Evolutionary conservation across 768 basidiomycete genomes (phyloP).

Genomic region (Leccinum subtestaceum): DNA sequence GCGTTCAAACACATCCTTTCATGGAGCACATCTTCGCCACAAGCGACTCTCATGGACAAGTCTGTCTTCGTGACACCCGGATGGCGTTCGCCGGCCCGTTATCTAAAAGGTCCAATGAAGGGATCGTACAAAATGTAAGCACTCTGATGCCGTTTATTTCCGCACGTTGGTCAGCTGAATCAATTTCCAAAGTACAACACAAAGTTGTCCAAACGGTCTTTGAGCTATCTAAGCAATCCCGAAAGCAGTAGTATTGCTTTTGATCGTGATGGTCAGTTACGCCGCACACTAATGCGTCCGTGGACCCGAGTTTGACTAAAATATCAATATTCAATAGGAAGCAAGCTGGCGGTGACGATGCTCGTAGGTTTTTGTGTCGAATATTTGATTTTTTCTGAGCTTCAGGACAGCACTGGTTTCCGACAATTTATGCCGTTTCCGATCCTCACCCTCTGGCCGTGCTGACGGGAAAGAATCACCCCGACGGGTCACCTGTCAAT

Average conservation of each 20-base stretch:
- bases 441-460: conserved; percentile 71
- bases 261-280: conserved; percentile 56
- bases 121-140: conserved; percentile 46
- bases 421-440: conserved; percentile 65
- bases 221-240: conserved; percentile 48
- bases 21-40: conserved; percentile 70
- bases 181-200: conserved; percentile 43
- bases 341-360: conserved; percentile 62
- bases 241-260: conserved; percentile 69
- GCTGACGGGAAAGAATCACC: conserved; percentile 56
- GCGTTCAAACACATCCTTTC: conserved; percentile 63
- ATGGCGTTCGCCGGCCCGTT: conserved; percentile 72
- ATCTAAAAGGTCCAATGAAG: conserved; percentile 42
- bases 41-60: conserved; percentile 54
- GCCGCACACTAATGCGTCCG: conserved; percentile 5
- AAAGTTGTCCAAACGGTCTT: conserved; percentile 41
- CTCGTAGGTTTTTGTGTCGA: conserved; percentile 43
- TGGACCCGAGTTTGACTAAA: background rate
- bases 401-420: conserved; percentile 54
- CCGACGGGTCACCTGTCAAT: conserved; percentile 51
- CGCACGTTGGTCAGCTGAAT: conserved; percentile 25
- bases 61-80: conserved; percentile 66
- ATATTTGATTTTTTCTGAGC: background rate
- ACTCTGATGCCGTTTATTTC: conserved; percentile 1
- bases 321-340: conserved; percentile 41